Conservation (phyloP, 768 basidiomycete genomes). For the Trametes villosa region DNA sequence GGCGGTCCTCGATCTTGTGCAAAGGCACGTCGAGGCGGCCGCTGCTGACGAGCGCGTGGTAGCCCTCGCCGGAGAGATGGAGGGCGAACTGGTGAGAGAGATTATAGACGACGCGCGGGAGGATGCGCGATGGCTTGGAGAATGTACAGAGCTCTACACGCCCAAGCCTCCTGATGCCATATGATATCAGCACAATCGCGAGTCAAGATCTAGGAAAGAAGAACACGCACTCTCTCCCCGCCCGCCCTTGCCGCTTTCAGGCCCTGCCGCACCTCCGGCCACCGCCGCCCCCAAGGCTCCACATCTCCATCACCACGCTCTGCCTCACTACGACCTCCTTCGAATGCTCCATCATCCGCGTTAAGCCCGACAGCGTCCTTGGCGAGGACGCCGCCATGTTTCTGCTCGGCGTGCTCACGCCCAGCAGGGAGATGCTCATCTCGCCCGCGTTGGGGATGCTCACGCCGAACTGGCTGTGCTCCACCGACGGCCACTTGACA, state of each 20-base stretch:
- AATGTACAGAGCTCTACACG: conserved; percentile 83
- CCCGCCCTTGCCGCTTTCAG: conserved; percentile 18
- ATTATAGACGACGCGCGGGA: conserved; percentile 81
- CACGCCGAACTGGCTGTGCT: conserved; percentile 28
- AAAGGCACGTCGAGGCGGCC: conserved; percentile 63
- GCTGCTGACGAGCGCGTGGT: conserved; percentile 74
- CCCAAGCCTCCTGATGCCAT: conserved; percentile 66
- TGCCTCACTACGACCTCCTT: conserved; percentile 44
- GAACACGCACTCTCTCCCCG: conserved; percentile 38
- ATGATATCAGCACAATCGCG: conserved; percentile 16
- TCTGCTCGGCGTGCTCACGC: conserved; percentile 49
- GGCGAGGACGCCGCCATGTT: conserved; percentile 35
- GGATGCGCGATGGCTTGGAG: conserved; percentile 57
- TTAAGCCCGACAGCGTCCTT: conserved; percentile 39
- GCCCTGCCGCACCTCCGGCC: conserved; percentile 54
- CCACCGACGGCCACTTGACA: conserved; percentile 43
- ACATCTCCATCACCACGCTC: conserved; percentile 60
- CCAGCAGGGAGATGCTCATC: conserved; percentile 67
- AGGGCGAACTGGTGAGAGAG: conserved; percentile 87
- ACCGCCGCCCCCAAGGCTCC: conserved; percentile 59
- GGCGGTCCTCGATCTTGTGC: conserved; percentile 68
- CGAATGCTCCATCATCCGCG: conserved; percentile 40
- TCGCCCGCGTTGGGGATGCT: conserved; percentile 41
- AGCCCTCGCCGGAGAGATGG: conserved; percentile 73
- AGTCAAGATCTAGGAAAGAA: background rate